Evolutionary conservation across 2,329 filamentous ascomycete species (phyloP), one percentile per base, ranked within the genome.

Genomic region (Aspergillus felis): DNA sequence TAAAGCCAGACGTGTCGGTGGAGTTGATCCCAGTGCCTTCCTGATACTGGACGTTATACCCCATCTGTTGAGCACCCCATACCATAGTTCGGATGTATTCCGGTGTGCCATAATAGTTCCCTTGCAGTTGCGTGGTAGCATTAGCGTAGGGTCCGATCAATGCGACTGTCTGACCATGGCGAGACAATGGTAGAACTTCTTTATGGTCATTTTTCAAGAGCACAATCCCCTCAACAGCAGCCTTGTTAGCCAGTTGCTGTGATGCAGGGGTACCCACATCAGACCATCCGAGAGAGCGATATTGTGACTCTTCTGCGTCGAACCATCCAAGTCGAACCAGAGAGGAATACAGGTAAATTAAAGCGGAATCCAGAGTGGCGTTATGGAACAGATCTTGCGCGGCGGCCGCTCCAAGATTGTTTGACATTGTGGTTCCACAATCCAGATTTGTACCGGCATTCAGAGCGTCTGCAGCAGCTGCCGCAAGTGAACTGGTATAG

Each of bases 61-160:
- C 77, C 22, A 77, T 70, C 48, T 79, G 70, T 38, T 56, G 46
- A 4, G 80, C 78, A 20, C 83, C 81, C 50, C 76, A 79, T 0
- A 82, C 71, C 8, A 57, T 25, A 1, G 56, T 62, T 17, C 57
- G 50, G 4, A 66, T 50, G 51, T 60, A 64, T 10, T 53, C 83
- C 80, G 8, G 75, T 76, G 61, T 78, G 76, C 27, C 71, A 66
- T 81, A 84, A 69, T 86, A 86, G 62, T 82, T 82, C 1, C 84
- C 84, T 50, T 81, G 80, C 73, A 86, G 79, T 57, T 84, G 78
- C 3, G 71, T 74, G 0, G 80, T 81, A 7, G 80, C 80, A 51
- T 82, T 82, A 1, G 81, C 82, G 74, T 81, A 85, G 56, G 76
- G 76, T 2, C 83, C 83, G 17, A 86, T 74, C 52, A 86, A 69